Evolutionary conservation across 305 asterid species (phyloP), one percentile per base, ranked within the genome.

Genomic region (Fraxinus angustifolia): DNA sequence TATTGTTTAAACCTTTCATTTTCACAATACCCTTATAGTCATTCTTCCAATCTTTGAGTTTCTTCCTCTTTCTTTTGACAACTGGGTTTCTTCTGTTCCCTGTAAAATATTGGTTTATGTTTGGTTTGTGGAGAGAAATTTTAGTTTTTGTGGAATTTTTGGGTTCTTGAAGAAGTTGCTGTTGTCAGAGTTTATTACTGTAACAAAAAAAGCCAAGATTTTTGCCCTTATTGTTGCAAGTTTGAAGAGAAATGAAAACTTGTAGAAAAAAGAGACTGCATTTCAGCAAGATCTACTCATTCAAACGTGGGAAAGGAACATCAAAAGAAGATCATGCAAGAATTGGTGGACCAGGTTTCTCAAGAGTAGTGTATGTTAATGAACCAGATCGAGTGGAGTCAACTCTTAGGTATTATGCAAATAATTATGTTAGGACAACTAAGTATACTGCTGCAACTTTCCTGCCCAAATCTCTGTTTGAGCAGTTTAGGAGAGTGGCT

Each of bases 401-500:
- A 40, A 82, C 78, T 78, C 38, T 85, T 7, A 81, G 82, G 75
- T 78, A 53, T 53, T 95, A 92, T 84, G 82, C 88, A 0, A 82
- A 89, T 21, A 95, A 95, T 82, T 95, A 95, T 92, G 98, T 95
- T 11, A 90, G 90, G 56, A 87, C 90, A 16, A 91, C 98, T 0
- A 95, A 95, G 87, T 95, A 95, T 72, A 95, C 97, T 8, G 79
- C 92, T 83, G 93, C 95, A 73, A 88, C 97, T 77, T 95, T 95
- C 89, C 80, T 94, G 83, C 98, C 98, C 0, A 94, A 94, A 75
- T 83, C 98, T 65, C 88, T 94, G 86, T 94, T 93, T 87, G 98
- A 93, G 88, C 98, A 94, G 95, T 94, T 94, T 78, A 91, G 98
- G 73, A 94, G 98, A 81, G 97, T 93, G 79, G 98, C 98, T 68